Evolutionary conservation across 768 basidiomycete genomes (phyloP).

Genomic region (Serendipita vermifera): DNA sequence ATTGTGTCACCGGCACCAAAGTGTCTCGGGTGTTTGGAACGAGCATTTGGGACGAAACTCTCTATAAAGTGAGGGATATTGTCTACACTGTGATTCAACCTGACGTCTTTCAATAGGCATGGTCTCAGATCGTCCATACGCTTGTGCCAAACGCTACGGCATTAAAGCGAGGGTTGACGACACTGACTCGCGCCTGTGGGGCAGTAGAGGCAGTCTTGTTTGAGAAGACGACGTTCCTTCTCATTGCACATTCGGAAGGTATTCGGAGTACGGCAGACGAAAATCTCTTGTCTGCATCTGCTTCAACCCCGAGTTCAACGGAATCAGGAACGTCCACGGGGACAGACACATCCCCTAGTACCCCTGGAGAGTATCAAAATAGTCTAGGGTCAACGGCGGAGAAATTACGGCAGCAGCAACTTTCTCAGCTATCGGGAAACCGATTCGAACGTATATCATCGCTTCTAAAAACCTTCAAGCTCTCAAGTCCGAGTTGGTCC

Average conservation of each 20-base stretch:
- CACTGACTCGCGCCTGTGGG: slow-evolving; percentile 73
- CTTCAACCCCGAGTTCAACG: slow-evolving; percentile 8
- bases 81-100: neutral
- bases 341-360: slow-evolving; percentile 5
- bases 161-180: slow-evolving; percentile 73
- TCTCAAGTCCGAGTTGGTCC: slow-evolving; percentile 64
- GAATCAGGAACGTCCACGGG: slow-evolving; percentile 10
- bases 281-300: neutral
- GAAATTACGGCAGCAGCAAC: neutral
- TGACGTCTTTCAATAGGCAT: slow-evolving; percentile 47
- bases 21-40: slow-evolving; percentile 73
- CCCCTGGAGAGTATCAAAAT: neutral
- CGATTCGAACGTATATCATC: slow-evolving; percentile 83
- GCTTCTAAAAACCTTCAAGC: slow-evolving; percentile 90
- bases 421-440: slow-evolving; percentile 38
- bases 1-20: slow-evolving; percentile 38
- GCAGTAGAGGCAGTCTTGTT: slow-evolving; percentile 93
- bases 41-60: slow-evolving; percentile 94
- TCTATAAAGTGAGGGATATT: slow-evolving; percentile 61
- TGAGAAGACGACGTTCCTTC: slow-evolving; percentile 94
- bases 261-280: slow-evolving; percentile 17
- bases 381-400: slow-evolving; percentile 2
- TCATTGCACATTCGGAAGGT: slow-evolving; percentile 68
- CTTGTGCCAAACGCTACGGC: slow-evolving; percentile 91
- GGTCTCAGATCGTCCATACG: slow-evolving; percentile 95